Evolutionary conservation across 768 basidiomycete species (phyloP), one percentile per base, ranked within the genome.

Genomic region (Pisolithus microcarpus): DNA sequence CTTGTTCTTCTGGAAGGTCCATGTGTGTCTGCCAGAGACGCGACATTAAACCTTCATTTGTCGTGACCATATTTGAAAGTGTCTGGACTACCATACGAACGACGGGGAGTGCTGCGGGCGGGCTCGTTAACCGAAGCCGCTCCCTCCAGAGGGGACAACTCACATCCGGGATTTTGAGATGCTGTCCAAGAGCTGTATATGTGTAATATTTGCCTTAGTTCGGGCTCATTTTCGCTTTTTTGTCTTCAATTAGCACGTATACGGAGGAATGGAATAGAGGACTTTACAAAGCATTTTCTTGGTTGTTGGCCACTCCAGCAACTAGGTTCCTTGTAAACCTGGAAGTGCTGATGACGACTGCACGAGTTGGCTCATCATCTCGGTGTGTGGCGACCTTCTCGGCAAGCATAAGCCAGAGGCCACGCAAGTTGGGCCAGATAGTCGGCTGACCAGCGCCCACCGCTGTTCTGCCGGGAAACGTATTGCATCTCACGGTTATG

Each of bases 271-370:
- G 19, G 48, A 37, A 11, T 34, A 21, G 8, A 34, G 30, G 18
- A 70, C 90, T 73, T 26, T 59, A 94, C 92, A 80, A 85, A 23
- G 86, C 84, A 52, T 69, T 71, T 38, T 65, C 60, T 63, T 96
- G 93, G 67, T 91, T 90, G n/a, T 64, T 63, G 7, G 80, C 75
- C 15, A 83, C 76, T 6, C 82, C 87, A 9, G 90, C 90, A 31
- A 89, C 81, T 9, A 93, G 67, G 63, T 96, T 94, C 52, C 93
- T 78, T 13, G 88, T 91, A 61, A 94, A 84, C 60, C 81, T 85
- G 7, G 82, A 85, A 19, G 91, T 59, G 57, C 71, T 73, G n/a
- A 67, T 68, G 52, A 76, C 75, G 10, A 81, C 63, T 1, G 58
- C 56, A 45, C 70, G 71, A 7, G 76, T 71, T 24, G 62, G 56